A percentile compares a stretch with the other conserved stretches of the same genome.
These are phyloP conservation scores for Stipa capillata DNA, from an alignment of 176 grass and related monocot genomes.

Conservation along the genomic window DNA sequence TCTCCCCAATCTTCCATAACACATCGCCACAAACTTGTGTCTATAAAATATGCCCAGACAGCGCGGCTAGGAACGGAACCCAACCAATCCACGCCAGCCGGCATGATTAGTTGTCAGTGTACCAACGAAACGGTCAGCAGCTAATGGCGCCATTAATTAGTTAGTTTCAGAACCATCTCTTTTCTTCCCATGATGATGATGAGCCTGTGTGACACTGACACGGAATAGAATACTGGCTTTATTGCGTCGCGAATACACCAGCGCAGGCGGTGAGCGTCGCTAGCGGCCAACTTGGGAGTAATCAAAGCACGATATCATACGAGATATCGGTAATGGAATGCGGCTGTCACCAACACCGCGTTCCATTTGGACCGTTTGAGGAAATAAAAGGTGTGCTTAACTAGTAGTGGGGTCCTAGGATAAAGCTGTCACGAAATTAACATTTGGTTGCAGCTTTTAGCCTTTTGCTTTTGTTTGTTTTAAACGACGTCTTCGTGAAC, in stretches of 20 bases:
- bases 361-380: not conserved
- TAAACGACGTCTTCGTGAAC: too few relatives aligned
- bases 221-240: not conserved
- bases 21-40: too few relatives aligned
- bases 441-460: too few relatives aligned
- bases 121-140: not conserved
- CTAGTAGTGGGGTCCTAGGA: not conserved
- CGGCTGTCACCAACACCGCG: slow-evolving; percentile 1
- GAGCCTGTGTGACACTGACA: not conserved
- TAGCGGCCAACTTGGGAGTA: not conserved
- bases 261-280: too few relatives aligned
- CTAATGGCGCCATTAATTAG: not conserved
- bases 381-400: not conserved
- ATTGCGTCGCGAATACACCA: too few relatives aligned
- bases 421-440: not conserved
- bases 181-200: not conserved
- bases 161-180: not conserved
- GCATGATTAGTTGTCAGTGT: not conserved
- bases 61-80: not conserved
- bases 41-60: not conserved
- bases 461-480: too few relatives aligned
- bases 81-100: not conserved
- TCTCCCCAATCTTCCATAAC: too few relatives aligned
- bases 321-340: too few relatives aligned
- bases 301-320: not conserved